Evolutionary conservation across 1,284 basidiomycete genomes (phyloP), one percentile per base, ranked within the genome.

Genomic region (Melanopsichium pennsylvanicum): DNA sequence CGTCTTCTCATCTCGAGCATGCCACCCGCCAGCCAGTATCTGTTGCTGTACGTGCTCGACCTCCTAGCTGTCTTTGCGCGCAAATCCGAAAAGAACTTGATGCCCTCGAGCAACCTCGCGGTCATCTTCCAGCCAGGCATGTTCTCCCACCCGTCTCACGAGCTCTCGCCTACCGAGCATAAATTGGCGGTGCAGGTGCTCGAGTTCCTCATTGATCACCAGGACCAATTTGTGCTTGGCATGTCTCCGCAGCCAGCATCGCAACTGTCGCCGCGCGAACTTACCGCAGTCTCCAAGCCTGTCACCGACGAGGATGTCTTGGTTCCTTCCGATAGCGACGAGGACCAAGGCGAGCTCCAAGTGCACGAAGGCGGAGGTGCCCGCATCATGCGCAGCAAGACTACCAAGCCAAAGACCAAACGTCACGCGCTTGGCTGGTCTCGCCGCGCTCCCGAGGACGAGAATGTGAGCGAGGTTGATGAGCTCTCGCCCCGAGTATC

Each of bases 11-110:
- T 98, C 70, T 86, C 88, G 26, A 85, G 87, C 40, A 87, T 96
- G 85, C 92, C 93, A 1, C 87, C 88, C 15, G 87, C 90, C 27
- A 95, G 96, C 72, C 93, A 95, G 80, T 96, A 94, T 80, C 87
- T 98, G 19, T 85, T 98, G 23, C 88, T 97, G 50, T 98, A 98
- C 81, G 92, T 98, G 27, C 87, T 98, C 60, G 95, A 98, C 81
- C 86, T 98, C 19, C 85, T 98, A 40, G 93, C 92, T 40, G 93
- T 98, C 8, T 97, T 98, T 83, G 90, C 92, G 2, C 87, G 90
- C 55, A 93, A 92, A 80, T 87, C 88, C 22, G 90, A 93, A 72
- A 90, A 90, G 84, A 98, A 97, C 80, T 84, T 94, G 39, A 98
- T 98, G 95, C 94, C 90, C 1, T 90, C 94, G 13, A 87, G 90